phyloP scores from a whole-genome alignment of 805 yeast genomes.

The Saturnispora halmiae region DNA sequence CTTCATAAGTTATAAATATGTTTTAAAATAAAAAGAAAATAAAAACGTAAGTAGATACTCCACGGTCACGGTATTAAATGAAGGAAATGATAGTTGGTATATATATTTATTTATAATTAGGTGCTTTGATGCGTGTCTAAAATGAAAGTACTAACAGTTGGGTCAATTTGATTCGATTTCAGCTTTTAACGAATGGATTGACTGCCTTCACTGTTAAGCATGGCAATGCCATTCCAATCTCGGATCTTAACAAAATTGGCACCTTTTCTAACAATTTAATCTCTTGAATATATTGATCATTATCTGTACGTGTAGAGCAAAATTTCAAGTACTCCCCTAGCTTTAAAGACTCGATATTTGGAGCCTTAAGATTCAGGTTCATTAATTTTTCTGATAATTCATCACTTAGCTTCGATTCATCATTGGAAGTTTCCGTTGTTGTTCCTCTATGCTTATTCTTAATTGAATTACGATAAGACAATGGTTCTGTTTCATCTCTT shows the following conservation, averaged over 20 bases:
- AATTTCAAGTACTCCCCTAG: conserved; percentile 50
- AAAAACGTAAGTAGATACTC: not conserved
- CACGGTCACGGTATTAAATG: conserved; percentile 1
- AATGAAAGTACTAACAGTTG: not conserved
- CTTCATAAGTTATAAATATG: not conserved
- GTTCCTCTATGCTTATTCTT: conserved; percentile 62
- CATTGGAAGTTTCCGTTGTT: conserved; percentile 33
- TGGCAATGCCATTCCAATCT: conserved; percentile 91
- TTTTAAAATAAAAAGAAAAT: not conserved
- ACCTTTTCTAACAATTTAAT: conserved; percentile 67
- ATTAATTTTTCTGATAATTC: conserved; percentile 41
- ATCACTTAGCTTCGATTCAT: conserved; percentile 31
- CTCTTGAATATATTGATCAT: conserved; percentile 64
- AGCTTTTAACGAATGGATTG: conserved; percentile 55
- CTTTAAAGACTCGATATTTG: conserved; percentile 24
- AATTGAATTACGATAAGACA: conserved; percentile 68
- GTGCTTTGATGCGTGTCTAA: not conserved
- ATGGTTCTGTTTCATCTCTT: conserved; percentile 73
- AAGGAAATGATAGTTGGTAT: conserved; percentile 9
- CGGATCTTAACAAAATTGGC: conserved; percentile 82
- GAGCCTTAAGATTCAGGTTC: conserved; percentile 34
- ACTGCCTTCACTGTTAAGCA: conserved; percentile 86
- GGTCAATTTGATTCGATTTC: not conserved
- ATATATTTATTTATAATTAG: conserved; percentile 1
- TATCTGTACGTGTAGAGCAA: conserved; percentile 53